Percentiles rank a stretch among this genome's conserved stretches.
phyloP scores from a whole-genome alignment of 2,329 filamentous ascomycete species.

The Pseudophaeomoniella oleicola region DNA sequence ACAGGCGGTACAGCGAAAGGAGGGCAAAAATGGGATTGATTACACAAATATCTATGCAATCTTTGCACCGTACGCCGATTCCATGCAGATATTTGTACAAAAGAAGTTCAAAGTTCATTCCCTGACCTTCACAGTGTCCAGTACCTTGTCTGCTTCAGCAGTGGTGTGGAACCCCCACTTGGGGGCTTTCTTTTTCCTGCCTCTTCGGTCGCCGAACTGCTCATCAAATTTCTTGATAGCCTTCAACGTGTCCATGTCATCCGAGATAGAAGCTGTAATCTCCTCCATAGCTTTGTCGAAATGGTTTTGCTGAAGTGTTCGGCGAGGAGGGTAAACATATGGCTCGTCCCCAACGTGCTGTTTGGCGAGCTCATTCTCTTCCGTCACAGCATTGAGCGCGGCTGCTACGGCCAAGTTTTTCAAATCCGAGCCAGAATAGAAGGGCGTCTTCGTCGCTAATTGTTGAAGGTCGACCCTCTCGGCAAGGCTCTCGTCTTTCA shows the following conservation, averaged over 20 bases:
- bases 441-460: slow-evolving; percentile 28
- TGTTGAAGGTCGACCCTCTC: slow-evolving; percentile 24
- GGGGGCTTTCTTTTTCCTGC: slow-evolving; percentile 41
- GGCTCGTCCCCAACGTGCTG: slow-evolving; percentile 8
- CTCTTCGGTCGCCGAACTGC: slow-evolving; percentile 73
- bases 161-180: slow-evolving; percentile 35
- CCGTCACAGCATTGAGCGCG: slow-evolving; percentile 32
- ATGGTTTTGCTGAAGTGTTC: slow-evolving; percentile 52
- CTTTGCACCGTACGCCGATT: too few relatives aligned
- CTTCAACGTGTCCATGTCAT: slow-evolving; percentile 77
- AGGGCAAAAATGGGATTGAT: too few relatives aligned
- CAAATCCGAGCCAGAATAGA: slow-evolving; percentile 38
- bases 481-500: slow-evolving; percentile 31
- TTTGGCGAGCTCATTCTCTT: slow-evolving; percentile 24
- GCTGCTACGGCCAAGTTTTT: slow-evolving; percentile 36
- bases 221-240: slow-evolving; percentile 93
- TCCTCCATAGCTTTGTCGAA: slow-evolving; percentile 78
- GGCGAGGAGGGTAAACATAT: slow-evolving; percentile 53
- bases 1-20: too few relatives aligned
- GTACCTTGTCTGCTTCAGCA: slow-evolving; percentile 14
- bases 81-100: too few relatives aligned
- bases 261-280: slow-evolving; percentile 81
- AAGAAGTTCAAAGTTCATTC: too few relatives aligned
- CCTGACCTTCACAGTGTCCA: slow-evolving; percentile 26
- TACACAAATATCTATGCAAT: too few relatives aligned